phyloP scores from a whole-genome alignment of 73 alveolate species.

The Uronychia setigera region DNA sequence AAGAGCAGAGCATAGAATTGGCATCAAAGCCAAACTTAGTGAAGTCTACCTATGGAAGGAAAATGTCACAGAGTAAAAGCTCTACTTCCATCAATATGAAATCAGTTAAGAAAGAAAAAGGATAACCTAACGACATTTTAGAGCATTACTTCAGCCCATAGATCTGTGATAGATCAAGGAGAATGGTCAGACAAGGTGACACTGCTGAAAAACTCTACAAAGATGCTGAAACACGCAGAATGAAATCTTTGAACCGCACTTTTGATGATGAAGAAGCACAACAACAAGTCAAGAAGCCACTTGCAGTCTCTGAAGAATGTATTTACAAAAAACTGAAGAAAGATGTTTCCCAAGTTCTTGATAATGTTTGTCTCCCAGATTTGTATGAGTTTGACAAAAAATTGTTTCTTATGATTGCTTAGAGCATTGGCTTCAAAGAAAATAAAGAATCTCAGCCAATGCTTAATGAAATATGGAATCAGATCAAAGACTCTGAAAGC shows the following conservation, averaged over 20 bases:
- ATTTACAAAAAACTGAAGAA: background rate
- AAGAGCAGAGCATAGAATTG: background rate
- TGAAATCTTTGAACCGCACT: no score
- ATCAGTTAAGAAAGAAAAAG: no score
- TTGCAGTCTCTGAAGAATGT: background rate
- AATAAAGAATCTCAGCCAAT: background rate
- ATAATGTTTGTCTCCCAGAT: background rate
- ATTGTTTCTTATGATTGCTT: background rate
- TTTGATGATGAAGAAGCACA: no score
- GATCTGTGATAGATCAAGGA: background rate
- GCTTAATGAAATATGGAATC: background rate
- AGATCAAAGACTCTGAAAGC: background rate
- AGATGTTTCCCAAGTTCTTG: background rate
- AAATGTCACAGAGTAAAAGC: no score
- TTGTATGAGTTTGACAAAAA: background rate
- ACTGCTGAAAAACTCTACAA: background rate
- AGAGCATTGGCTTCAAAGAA: background rate
- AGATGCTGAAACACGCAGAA: background rate
- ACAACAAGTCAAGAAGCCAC: no score
- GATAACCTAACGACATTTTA: no score
- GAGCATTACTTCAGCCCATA: background rate
- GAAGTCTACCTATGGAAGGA: background rate
- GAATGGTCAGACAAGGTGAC: background rate
- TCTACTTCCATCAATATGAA: no score
- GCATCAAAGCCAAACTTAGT: background rate